Evolutionary conservation across 116 monocot species (phyloP), one percentile per base, ranked within the genome.

Genomic region (Posidonia oceanica): DNA sequence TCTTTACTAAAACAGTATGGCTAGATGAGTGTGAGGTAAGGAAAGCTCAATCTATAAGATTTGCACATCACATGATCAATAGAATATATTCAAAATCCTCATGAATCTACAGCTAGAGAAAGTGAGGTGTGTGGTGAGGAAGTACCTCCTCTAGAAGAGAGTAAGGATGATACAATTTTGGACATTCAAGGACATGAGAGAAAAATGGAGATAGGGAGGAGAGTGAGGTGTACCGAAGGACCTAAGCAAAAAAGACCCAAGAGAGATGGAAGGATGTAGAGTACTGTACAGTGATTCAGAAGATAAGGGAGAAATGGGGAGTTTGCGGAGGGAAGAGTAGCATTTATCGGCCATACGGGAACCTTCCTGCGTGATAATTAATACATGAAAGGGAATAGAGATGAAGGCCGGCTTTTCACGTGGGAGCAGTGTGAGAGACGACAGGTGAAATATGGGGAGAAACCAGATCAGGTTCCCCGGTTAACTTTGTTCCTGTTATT

Each of bases 401-500:
- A 6, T 39, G 14, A 39, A 40, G 37, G 8, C 39, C 21, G 1
- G 40, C 4, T 39, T 40, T 64, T 64, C 64, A 64, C 64, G 64
- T 64, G 64, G 64, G 40, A 64, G 40, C 64, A 64, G 64, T 64
- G 14, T 29, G 29, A 60, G 60, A 60, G 60, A 29, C 37, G 38
- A 15, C 40, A 15, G 15, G 16, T 64, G 64, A 64, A 64, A 64
- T 17, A 2, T 23, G 64, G 14, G 39, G 57, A 29, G 57, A 57
- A 16, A 15, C 57, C 57, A 57, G 29, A 29, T 29, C 29, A 29
- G 29, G 29, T 29, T 29, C 29, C 29, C 29, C 1, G 29, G 29
- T 29, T 29, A 29, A 29, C 29, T 29, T 29, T 29, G 29, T 29
- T 29, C 29, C 29, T 0, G 29, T 29, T 29, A 29, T 29, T 29